Evolutionary conservation across 768 basidiomycete genomes (phyloP), one percentile per base, ranked within the genome.

Genomic region (Kwoniella mangroviensis): DNA sequence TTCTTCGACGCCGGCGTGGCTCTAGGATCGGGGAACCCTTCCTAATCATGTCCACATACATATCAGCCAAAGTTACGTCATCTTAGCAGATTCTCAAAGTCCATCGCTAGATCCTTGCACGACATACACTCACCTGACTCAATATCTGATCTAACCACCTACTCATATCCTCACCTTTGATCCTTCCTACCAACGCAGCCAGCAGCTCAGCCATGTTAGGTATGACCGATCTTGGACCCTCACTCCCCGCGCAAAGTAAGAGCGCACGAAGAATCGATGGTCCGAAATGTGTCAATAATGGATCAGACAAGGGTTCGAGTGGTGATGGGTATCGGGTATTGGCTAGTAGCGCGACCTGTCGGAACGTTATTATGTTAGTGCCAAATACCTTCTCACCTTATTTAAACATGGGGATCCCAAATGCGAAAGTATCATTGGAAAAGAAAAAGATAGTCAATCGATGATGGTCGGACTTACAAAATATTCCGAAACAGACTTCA

Each of bases 121-220:
- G 6, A 34, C 21, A 54, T 0, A 55, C n/a, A 75, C 80, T 74
- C 59, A 81, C 82, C 64, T 79, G 70, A 11, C 66, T 88, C 42
- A 98, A 79, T 11, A 93, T 87, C 59, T 88, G 88, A 49, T 86
- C 84, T 81, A 94, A 88, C 93, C 94, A 97, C 0, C 83, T 85
- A 60, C 87, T 86, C 64, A 87, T 87, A 56, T 88, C 86, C 40
- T 85, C 81, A 15, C 74, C 71, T 0, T 88, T 86, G 57, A 87
- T 84, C 64, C 91, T 86, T 15, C 86, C 86, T 34, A 90, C 85
- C 9, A 96, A 81, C 51, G 87, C 88, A 2, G 89, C 88, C 28
- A 98, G 84, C 40, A 97, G 83, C 73, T 96, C 94, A 3, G 92
- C 90, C 28, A 97, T 85, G 79, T 96, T 96, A 21, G 88, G 90